Evolutionary conservation across 352 stramenopile genomes (phyloP).

Genomic region (Pythium sp.): DNA sequence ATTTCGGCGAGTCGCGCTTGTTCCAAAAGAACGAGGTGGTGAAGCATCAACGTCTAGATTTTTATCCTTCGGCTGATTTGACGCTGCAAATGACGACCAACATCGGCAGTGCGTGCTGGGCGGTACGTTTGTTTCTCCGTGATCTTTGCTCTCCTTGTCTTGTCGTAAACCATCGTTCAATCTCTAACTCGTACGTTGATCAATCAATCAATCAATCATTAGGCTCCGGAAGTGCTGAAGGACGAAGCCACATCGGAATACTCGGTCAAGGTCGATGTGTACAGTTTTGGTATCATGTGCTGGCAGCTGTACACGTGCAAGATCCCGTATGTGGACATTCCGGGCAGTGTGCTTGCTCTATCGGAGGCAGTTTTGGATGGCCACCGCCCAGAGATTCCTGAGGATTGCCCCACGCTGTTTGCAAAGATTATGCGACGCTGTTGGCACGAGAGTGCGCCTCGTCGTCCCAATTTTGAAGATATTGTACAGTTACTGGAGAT

Average conservation of each 20-base stretch:
- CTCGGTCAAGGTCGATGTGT: constrained; percentile 83
- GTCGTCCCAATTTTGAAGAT: constrained; percentile 72
- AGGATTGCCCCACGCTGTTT: constrained; percentile 61
- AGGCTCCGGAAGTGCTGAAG: constrained; percentile 68
- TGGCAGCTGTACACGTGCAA: constrained; percentile 79
- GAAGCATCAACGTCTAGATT: constrained; percentile 36
- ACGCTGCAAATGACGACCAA: constrained; percentile 82
- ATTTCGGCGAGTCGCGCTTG: constrained; percentile 76
- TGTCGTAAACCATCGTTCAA: neutral
- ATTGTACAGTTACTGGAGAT: constrained; percentile 78
- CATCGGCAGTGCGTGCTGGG: constrained; percentile 79
- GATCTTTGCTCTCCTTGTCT: neutral
- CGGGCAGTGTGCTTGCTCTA: constrained; percentile 70
- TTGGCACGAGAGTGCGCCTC: constrained; percentile 68
- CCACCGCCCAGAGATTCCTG: constrained; percentile 57
- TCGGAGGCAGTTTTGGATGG: constrained; percentile 69
- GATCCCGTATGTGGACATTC: constrained; percentile 71
- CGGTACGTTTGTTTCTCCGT: constrained; percentile 22
- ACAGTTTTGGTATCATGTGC: constrained; percentile 85
- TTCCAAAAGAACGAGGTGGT: constrained; percentile 63
- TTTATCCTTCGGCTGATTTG: constrained; percentile 60
- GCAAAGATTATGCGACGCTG: constrained; percentile 81
- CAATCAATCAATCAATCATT: neutral
- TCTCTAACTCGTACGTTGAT: neutral
- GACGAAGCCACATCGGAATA: constrained; percentile 69